Percentiles rank a stretch among this genome's conserved stretches.
Evolutionary conservation across 768 basidiomycete genomes (phyloP).

Genomic region (Russula sp.): DNA sequence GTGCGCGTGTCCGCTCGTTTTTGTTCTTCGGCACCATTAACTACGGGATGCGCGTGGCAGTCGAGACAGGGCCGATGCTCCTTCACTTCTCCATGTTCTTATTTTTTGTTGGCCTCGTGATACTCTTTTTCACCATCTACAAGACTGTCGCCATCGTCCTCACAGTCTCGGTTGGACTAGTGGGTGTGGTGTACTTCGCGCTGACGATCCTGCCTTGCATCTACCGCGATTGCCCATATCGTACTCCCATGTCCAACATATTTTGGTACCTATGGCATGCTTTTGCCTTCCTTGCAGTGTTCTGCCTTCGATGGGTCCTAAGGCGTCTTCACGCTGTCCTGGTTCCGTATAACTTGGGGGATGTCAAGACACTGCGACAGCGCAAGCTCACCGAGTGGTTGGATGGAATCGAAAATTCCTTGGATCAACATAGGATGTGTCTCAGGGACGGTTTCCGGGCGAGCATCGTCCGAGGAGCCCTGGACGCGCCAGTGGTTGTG

Average conservation of each 20-base stretch:
- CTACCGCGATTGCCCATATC: slow-evolving; percentile 19
- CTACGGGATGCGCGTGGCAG: slow-evolving; percentile 34
- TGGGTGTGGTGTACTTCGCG: slow-evolving; percentile 12
- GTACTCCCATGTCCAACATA: slow-evolving; percentile 17
- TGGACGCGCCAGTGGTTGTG: not conserved
- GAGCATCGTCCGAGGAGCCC: not conserved
- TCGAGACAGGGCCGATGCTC: slow-evolving; percentile 38
- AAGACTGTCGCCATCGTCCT: slow-evolving; percentile 10
- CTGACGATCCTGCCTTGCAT: slow-evolving; percentile 19
- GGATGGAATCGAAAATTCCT: not conserved
- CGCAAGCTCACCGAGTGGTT: not conserved
- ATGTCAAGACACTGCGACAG: not conserved
- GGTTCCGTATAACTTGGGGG: slow-evolving; percentile 1
- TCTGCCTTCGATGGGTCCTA: slow-evolving; percentile 1
- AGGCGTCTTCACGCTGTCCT: slow-evolving; percentile 2
- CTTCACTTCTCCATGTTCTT: slow-evolving; percentile 43
- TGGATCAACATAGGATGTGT: not conserved
- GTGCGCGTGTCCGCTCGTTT: slow-evolving; percentile 32
- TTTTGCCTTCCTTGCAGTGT: not conserved
- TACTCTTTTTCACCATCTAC: slow-evolving; percentile 33
- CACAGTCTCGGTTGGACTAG: not conserved
- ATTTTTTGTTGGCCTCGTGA: slow-evolving; percentile 42
- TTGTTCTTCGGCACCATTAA: slow-evolving; percentile 35
- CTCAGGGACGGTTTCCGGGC: slow-evolving; percentile 1
- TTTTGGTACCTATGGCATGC: slow-evolving; percentile 2